Evolutionary conservation across 177 flowering plant species (phyloP), one percentile per base, ranked within the genome.

Genomic region (Tripterygium wilfordii): DNA sequence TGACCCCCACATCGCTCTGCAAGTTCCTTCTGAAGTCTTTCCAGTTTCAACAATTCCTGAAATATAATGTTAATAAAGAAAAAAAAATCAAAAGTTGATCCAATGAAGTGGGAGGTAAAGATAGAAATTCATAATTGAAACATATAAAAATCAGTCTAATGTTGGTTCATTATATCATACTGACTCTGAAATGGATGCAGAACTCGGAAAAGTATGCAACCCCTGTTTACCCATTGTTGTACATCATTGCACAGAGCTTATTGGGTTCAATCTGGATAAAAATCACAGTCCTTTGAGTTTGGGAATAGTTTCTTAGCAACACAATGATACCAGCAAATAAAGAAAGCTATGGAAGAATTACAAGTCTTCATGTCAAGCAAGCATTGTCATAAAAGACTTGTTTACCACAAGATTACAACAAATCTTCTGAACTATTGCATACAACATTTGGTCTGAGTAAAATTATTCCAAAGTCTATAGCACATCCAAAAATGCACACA

Each of bases 21-120:
- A 36, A 85, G 79, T 64, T 82, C 91, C 36, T 71, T 72, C 9
- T 69, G 73, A 28, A 92, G 78, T 51, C 44, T 72, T 70, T 92
- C 95, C 53, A 92, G 67, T 63, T 80, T 88, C 54, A 92, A 41
- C 29, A 86, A 74, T 36, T 74, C 96, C 98, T 92, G 68, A 46
- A 69, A 49, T 25, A 51, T 20, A 23, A 21, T 25, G 12, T 17
- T 23, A 5, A 25, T 9, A 39, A 10, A 21, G 1, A 24, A 4
- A 23, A 12, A 41, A 21, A 36, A 15, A 26, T 51, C 47, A 54
- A 32, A 47, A 36, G 31, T 5, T 12, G 1, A 16, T 10, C 19
- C 36, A 38, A 9, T 20, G 32, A 49, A 18, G n/a, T n/a, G n/a
- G 17, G 2, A n/a, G 5, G 14, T 18, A 21, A 26, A 19, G 12